Conservation (phyloP, 768 basidiomycete species). For the Suillus americanus region DNA sequence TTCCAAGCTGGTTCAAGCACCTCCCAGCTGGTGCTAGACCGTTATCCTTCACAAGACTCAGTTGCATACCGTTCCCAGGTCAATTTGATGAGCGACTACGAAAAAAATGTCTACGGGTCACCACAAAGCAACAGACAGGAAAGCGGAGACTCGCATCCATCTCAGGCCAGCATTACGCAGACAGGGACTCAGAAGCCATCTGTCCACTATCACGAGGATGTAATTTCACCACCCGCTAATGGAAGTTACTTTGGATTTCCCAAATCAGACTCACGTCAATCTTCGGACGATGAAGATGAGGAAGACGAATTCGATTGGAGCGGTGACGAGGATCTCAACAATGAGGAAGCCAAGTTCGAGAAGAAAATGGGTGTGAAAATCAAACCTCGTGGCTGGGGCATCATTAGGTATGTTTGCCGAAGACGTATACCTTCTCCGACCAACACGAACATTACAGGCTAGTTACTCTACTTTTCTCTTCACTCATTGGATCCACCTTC, state of each 20-base stretch:
- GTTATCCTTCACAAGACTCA: constrained; percentile 19
- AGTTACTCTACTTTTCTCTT: constrained; percentile 63
- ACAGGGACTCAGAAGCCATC: constrained; percentile 32
- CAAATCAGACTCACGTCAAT: constrained; percentile 34
- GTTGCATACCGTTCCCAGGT: constrained; percentile 24
- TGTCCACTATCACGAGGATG: constrained; percentile 55
- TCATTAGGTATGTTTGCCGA: constrained; percentile 45
- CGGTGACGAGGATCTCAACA: constrained; percentile 71
- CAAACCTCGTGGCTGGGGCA: constrained; percentile 45
- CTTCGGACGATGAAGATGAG: constrained; percentile 60
- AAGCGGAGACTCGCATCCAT: constrained; percentile 13
- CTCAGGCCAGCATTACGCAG: constrained; percentile 14
- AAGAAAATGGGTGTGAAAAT: constrained; percentile 54
- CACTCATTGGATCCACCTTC: constrained; percentile 69
- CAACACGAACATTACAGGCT: constrained; percentile 39
- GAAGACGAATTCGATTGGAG: constrained; percentile 72
- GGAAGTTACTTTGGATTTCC: constrained; percentile 25
- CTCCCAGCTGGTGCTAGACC: constrained; percentile 30
- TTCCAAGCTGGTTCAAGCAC: constrained; percentile 36
- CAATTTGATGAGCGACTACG: constrained; percentile 20
- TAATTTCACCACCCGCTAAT: constrained; percentile 27
- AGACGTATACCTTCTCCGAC: neutral
- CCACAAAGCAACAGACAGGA: constrained; percentile 8
- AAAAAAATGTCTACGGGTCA: constrained; percentile 5
- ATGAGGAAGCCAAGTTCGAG: constrained; percentile 67